phyloP scores from a whole-genome alignment of 495 filamentous ascomycete genomes.

The Aspergillus baeticus region DNA sequence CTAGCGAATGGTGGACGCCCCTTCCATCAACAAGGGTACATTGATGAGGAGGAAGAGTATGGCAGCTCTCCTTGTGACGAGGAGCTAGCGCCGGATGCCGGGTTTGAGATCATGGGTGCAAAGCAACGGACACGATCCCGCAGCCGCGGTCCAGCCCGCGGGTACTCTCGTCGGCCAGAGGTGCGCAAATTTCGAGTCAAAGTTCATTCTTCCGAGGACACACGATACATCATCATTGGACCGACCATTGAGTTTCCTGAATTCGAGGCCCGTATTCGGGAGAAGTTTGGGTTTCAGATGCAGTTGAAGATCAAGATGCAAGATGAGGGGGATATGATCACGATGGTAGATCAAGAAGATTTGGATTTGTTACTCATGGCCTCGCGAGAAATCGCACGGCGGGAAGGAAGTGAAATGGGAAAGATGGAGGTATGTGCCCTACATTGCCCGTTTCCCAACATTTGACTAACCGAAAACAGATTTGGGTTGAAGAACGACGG shows the following conservation, averaged over 20 bases:
- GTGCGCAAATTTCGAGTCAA: conserved; percentile 76
- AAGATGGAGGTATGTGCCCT: conserved; percentile 84
- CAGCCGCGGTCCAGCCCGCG: conserved; percentile 27
- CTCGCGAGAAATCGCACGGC: conserved; percentile 65
- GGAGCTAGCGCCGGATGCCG: conserved; percentile 58
- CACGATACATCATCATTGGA: conserved; percentile 88
- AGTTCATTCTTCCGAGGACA: conserved; percentile 81
- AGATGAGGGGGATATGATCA: conserved; percentile 92
- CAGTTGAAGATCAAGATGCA: conserved; percentile 81
- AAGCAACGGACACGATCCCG: conserved; percentile 32
- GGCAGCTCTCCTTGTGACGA: conserved; percentile 67
- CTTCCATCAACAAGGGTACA: conserved; percentile 54
- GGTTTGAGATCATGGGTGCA: conserved; percentile 75
- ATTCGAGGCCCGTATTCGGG: conserved; percentile 71
- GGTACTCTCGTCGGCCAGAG: conserved; percentile 36
- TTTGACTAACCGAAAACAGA: conserved; percentile 37
- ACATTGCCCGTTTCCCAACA: background rate
- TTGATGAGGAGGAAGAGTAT: conserved; percentile 71
- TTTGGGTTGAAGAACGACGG: conserved; percentile 62
- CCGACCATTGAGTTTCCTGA: conserved; percentile 70
- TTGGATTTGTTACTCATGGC: conserved; percentile 76
- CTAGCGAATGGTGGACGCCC: conserved; percentile 33
- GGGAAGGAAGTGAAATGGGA: conserved; percentile 77
- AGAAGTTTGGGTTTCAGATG: conserved; percentile 75
- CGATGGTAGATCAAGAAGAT: conserved; percentile 95